These are phyloP conservation scores for Plasmodium coatneyi DNA, from an alignment of 169 alveolate species.

Conservation along the genomic window DNA sequence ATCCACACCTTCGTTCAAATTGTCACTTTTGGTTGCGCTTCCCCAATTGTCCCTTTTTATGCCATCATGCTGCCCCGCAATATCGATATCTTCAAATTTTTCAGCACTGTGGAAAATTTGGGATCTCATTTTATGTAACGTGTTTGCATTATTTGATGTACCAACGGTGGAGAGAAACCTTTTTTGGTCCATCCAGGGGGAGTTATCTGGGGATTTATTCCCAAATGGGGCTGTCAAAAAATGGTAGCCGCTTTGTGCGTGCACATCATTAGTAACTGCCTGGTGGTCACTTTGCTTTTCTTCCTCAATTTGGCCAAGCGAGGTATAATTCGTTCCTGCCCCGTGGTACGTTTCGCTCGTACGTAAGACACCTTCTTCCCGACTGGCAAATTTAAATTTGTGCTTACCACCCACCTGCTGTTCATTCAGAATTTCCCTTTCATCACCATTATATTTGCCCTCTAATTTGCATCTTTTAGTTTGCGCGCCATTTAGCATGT, in stretches of 20 bases:
- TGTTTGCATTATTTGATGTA: not conserved
- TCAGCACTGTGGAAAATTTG: not conserved
- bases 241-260: not conserved
- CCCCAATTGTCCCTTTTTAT: not conserved
- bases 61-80: not conserved
- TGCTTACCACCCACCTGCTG: not conserved
- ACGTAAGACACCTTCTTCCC: not conserved
- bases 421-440: not conserved
- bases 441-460: not conserved
- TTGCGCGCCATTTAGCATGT: not conserved
- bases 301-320: not conserved
- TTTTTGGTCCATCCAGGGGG: not conserved
- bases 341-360: not conserved
- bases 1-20: not conserved
- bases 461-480: conserved; percentile 3
- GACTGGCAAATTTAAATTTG: not conserved
- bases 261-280: not conserved
- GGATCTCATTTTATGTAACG: not conserved
- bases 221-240: not conserved
- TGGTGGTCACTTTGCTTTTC: not conserved
- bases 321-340: not conserved
- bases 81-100: not conserved
- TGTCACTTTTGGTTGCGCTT: not conserved
- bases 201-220: not conserved
- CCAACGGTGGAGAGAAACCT: not conserved